Evolutionary conservation across 2,329 filamentous ascomycete genomes (phyloP).

Genomic region (Xylaria hypoxylon): DNA sequence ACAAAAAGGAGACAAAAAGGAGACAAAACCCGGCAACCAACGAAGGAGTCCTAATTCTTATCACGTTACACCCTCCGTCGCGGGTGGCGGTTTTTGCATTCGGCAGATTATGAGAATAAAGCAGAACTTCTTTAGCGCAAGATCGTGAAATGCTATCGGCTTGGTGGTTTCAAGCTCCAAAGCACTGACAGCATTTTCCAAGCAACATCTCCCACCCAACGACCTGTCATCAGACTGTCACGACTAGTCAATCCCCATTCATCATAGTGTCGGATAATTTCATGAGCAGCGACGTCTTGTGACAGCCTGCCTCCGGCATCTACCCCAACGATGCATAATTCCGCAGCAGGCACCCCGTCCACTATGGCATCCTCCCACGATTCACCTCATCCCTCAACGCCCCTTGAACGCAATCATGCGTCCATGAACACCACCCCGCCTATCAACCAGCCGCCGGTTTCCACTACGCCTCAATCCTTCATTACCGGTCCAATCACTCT

Average conservation of each 20-base stretch:
- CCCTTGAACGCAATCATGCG: conserved; percentile 17
- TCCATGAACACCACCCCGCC: conserved; percentile 15
- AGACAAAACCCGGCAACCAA: neutral
- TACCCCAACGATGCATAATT: conserved; percentile 21
- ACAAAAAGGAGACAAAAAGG: neutral
- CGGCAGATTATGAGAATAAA: conserved; percentile 15
- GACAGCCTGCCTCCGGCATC: conserved; percentile 6
- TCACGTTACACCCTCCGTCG: neutral
- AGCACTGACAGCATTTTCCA: conserved; percentile 15
- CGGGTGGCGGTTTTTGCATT: conserved; percentile 3
- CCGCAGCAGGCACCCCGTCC: conserved; percentile 31
- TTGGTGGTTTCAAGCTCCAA: conserved; percentile 6
- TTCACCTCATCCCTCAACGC: conserved; percentile 30
- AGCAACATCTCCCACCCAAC: conserved; percentile 1
- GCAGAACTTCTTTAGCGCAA: conserved; percentile 17
- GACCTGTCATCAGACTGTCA: neutral
- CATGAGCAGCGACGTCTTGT: conserved; percentile 8
- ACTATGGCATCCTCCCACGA: conserved; percentile 30
- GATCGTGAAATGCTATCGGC: conserved; percentile 10
- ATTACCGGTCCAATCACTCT: conserved; percentile 49
- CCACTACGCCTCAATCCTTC: conserved; percentile 34
- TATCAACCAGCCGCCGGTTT: conserved; percentile 17
- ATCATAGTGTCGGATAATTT: neutral
- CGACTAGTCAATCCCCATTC: neutral
- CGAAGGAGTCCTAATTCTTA: neutral